Evolutionary conservation across 2,329 filamentous ascomycete genomes (phyloP), one percentile per base, ranked within the genome.

Genomic region (Pezizomycotina sp.): DNA sequence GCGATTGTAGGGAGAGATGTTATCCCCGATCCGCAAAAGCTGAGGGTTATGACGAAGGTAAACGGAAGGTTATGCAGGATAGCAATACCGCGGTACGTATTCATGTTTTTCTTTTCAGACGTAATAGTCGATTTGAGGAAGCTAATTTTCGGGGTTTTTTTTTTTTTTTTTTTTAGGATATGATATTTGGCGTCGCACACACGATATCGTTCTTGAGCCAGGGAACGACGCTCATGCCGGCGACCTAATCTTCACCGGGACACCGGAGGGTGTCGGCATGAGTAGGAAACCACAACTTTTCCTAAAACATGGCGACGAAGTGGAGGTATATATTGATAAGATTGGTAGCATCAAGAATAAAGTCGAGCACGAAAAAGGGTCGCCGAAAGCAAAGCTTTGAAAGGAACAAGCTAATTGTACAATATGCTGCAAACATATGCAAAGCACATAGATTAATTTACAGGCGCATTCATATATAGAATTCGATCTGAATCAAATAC

Each of bases 251-350:
- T 75, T 75, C 47, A 77, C 71, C 2, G 72, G 72, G 47, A 77
- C 72, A 6, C 77, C 75, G 0, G 66, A 71, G 43, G 77, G 76
- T 20, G 76, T 82, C 13, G 76, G 72, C 1, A 74, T 77, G 68
- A 76, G 74, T 9, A 64, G 68, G 31, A 72, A 66, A 37, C 74
- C 75, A 3, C 68, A 65, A 38, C 48, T 77, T 6, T 80, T 74
- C 72, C 58, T 81, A 38, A 71, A 74, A 55, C 65, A 81, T 53
- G 72, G 74, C 4, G 77, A 81, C 53, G 57, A 71, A 14, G 73
- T 80, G 13, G 71, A 79, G 52, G 75, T 81, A 31, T 64, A 62
- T 5, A 61, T 81, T 1, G 72, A 80, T 48, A 61, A 64, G 1
- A 69, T 81, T 5, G 76, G 77, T 15, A n/a, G n/a, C n/a, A n/a